phyloP scores from a whole-genome alignment of 305 asterid genomes.

The Solanum hybrid region DNA sequence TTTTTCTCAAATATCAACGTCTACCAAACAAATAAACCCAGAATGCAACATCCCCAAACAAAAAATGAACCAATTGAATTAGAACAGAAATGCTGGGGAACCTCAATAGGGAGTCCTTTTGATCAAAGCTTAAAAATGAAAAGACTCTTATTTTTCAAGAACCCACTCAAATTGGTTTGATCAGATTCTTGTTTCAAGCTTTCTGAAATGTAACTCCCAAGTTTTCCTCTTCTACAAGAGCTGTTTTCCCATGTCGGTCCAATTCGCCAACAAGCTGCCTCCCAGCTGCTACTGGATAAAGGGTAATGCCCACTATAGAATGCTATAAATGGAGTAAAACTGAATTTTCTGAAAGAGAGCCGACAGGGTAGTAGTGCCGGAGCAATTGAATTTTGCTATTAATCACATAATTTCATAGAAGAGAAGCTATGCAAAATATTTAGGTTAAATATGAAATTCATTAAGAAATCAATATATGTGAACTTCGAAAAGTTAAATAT shows the following conservation, averaged over 20 bases:
- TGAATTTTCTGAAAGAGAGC: not conserved
- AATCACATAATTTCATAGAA: too few species aligned
- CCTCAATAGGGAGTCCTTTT: not conserved
- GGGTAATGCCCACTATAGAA: too few species aligned
- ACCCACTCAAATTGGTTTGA: not conserved
- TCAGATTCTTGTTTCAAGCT: not conserved
- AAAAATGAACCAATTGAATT: too few species aligned
- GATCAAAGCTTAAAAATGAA: not conserved
- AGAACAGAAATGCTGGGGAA: not conserved
- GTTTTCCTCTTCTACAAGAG: not conserved
- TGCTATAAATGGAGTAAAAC: not conserved
- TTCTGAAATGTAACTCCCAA: not conserved
- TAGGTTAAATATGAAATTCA: too few species aligned
- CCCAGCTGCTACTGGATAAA: too few species aligned
- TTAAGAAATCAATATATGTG: too few species aligned
- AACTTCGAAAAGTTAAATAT: too few species aligned
- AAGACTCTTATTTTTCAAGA: not conserved
- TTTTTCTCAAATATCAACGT: not conserved
- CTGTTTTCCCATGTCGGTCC: not conserved
- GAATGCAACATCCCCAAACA: too few species aligned
- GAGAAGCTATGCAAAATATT: too few species aligned
- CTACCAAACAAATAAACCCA: too few species aligned
- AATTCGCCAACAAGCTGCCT: not conserved
- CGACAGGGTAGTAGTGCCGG: not conserved
- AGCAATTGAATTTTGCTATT: not conserved